phyloP scores from a whole-genome alignment of 164 flowering plant genomes.

The Tinospora cordifolia region DNA sequence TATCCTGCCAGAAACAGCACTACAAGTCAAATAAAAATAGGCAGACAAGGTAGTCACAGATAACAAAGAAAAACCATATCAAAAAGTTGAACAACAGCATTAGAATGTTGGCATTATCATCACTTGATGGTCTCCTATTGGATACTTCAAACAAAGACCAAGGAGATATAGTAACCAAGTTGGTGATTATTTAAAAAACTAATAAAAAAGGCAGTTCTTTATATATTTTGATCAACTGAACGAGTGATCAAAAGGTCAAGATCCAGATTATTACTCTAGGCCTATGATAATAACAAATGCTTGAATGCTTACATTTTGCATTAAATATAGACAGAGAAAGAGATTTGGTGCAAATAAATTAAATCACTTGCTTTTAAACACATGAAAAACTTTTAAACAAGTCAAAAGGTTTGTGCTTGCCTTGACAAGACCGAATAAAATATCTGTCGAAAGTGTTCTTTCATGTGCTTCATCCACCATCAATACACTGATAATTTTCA shows the following conservation, averaged over 20 bases:
- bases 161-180: background rate
- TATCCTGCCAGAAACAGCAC: constrained; percentile 47
- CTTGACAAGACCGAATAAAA: constrained; percentile 90
- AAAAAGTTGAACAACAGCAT: background rate
- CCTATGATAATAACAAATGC: too few species aligned
- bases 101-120: background rate
- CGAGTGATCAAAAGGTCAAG: background rate
- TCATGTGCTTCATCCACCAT: constrained; percentile 99
- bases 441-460: constrained; percentile 91
- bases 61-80: background rate
- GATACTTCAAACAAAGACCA: background rate
- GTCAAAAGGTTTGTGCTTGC: constrained; percentile 25
- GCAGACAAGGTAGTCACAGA: background rate
- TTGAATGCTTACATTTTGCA: too few species aligned
- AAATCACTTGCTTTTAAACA: too few species aligned
- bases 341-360: too few species aligned
- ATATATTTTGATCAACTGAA: background rate
- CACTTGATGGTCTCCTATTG: background rate
- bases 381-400: background rate
- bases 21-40: background rate
- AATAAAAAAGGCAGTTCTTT: background rate
- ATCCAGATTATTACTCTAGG: background rate
- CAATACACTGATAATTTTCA: constrained; percentile 52
- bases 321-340: too few species aligned
- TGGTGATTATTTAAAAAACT: background rate